Evolutionary conservation across 495 filamentous ascomycete species (phyloP), one percentile per base, ranked within the genome.

Genomic region (Elasticomyces elasticus): DNA sequence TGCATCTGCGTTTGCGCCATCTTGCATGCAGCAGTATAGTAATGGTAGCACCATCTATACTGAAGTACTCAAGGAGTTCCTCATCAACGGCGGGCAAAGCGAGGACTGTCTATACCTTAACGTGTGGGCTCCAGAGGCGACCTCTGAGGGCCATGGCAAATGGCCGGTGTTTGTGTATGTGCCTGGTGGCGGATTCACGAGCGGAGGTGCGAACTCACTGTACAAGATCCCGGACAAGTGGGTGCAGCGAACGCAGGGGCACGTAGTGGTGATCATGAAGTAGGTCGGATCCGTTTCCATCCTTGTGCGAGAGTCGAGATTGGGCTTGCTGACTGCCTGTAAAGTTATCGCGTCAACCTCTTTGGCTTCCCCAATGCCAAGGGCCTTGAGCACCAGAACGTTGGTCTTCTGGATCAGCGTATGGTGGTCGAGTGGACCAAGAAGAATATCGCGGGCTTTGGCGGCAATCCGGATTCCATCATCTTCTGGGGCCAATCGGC

Each of bases 321-420:
- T n/a, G n/a, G n/a, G n/a, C n/a, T n/a, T n/a, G n/a, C n/a, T n/a
- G n/a, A n/a, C n/a, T n/a, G n/a, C n/a, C n/a, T n/a, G n/a, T n/a
- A n/a, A n/a, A n/a, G n/a, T 65, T 84, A 85, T 62, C 79, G 82
- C 5, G 57, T 83, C 48, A 81, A 82, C 62, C 76, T 85, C 53
- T 81, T 84, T 58, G 76, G 79, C 22, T 83, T 79, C 43, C 78
- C 80, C 22, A 73, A 78, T 55, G 76, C 72, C 6, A 65, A 62
- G 20, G 61, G 56, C 10, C 45, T 69, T 15, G 46, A 49, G 3
- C 7, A 41, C 9, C 72, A 69, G 47, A 69, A 69, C 41, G 68
- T 79, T 13, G 83, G 81, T 1, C 71, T 81, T 3, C 74, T 83
- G 26, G 83, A 87, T 66, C 81, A 86, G 64, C 75, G 80, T 23